phyloP scores from a whole-genome alignment of 164 flowering plant genomes.

The Chloranthus sessilifolius region DNA sequence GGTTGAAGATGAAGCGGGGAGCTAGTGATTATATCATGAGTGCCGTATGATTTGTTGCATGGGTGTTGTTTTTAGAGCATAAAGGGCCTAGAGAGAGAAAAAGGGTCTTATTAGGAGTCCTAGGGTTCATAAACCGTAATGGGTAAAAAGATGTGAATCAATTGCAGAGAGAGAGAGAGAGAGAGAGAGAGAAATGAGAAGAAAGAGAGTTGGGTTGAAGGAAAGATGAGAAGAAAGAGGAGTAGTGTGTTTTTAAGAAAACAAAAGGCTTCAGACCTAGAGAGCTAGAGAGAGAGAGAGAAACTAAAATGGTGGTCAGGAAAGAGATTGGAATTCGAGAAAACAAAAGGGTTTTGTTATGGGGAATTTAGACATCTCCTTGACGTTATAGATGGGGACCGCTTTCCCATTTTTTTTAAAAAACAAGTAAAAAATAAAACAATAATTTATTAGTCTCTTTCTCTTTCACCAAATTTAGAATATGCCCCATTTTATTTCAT shows the following conservation, averaged over 20 bases:
- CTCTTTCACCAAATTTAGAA: neutral
- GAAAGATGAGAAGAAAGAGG: too few relatives aligned
- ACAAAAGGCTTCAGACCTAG: neutral
- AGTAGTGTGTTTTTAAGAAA: conserved; percentile 8
- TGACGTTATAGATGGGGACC: conserved; percentile 24
- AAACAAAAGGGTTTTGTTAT: conserved; percentile 25
- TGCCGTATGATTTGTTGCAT: conserved; percentile 81
- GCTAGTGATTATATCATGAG: conserved; percentile 70
- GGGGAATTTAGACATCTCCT: conserved; percentile 18
- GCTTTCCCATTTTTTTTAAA: conserved; percentile 10
- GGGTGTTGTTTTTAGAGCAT: conserved; percentile 14
- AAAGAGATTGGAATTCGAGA: conserved; percentile 50
- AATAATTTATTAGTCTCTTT: too few relatives aligned
- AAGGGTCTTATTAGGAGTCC: conserved; percentile 22
- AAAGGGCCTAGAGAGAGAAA: conserved; percentile 6
- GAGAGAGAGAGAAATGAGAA: conserved; percentile 11
- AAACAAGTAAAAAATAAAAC: too few relatives aligned
- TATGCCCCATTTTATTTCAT: too few relatives aligned
- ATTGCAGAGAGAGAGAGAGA: conserved; percentile 22
- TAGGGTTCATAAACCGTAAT: conserved; percentile 18
- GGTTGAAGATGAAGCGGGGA: neutral
- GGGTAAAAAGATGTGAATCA: conserved; percentile 4
- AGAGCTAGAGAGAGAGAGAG: conserved; percentile 12
- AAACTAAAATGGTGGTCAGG: conserved; percentile 18
- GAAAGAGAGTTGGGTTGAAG: too few relatives aligned